phyloP scores from a whole-genome alignment of 2,329 filamentous ascomycete genomes.

The Pyrenophora teres region DNA sequence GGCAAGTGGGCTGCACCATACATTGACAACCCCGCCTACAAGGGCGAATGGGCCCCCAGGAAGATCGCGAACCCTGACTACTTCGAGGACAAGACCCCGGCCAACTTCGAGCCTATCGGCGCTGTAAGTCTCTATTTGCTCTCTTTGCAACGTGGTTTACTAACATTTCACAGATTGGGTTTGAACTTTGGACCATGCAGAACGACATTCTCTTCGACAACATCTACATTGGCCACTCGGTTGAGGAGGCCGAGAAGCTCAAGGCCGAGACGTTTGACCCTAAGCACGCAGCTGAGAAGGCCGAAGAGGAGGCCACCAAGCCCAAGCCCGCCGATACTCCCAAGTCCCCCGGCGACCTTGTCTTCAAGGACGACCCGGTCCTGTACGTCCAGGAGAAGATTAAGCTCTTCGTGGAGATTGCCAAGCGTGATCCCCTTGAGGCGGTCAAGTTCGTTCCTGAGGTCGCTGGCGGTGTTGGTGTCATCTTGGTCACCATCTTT shows the following conservation, averaged over 20 bases:
- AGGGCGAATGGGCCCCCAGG: conserved; percentile 89
- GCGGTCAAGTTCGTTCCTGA: conserved; percentile 90
- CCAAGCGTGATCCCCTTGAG: conserved; percentile 78
- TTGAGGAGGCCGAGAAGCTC: conserved; percentile 88
- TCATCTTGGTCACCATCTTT: conserved; percentile 70
- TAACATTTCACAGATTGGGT: conserved; percentile 72
- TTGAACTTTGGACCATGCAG: conserved; percentile 99
- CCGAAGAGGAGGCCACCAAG: conserved; percentile 76
- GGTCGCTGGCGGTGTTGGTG: conserved; percentile 79
- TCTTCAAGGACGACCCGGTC: conserved; percentile 90
- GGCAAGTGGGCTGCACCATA: conserved; percentile 94
- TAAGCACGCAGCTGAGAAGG: conserved; percentile 84
- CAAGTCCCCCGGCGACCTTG: conserved; percentile 75
- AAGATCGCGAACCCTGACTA: conserved; percentile 97
- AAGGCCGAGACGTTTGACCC: conserved; percentile 86
- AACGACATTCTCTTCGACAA: conserved; percentile 99
- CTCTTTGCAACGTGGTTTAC: neutral
- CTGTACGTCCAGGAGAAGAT: conserved; percentile 89
- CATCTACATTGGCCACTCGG: conserved; percentile 98
- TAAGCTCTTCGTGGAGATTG: conserved; percentile 85
- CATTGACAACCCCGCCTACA: conserved; percentile 98
- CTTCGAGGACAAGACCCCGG: conserved; percentile 95
- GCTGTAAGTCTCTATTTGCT: conserved; percentile 68
- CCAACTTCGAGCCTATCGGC: conserved; percentile 98
- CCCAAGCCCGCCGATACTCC: conserved; percentile 71